Conservation (phyloP, 2,329 filamentous ascomycete species). For the Cyphellophora europaea region DNA sequence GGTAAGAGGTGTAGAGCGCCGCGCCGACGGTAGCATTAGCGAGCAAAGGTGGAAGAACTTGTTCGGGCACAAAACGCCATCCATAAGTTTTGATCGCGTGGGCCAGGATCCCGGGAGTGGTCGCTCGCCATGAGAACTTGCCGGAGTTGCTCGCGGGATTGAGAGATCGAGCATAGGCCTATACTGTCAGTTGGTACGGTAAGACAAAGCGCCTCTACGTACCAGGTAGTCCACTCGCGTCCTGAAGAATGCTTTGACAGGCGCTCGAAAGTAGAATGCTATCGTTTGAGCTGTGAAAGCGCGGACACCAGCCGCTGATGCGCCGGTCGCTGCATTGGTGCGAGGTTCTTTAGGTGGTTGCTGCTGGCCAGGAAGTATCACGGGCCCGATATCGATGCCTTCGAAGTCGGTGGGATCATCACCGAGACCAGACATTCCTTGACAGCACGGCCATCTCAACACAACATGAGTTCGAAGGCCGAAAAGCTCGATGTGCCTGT, state of each 20-base stretch:
- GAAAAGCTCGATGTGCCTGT: too few relatives aligned
- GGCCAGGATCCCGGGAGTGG: slow-evolving; percentile 51
- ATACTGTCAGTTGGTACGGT: slow-evolving; percentile 7
- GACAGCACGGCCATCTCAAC: not conserved
- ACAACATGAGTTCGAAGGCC: too few relatives aligned
- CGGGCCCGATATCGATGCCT: slow-evolving; percentile 10
- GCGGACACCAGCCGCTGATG: slow-evolving; percentile 76
- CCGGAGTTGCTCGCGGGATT: slow-evolving; percentile 44
- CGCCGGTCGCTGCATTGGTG: slow-evolving; percentile 57
- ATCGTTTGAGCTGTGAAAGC: slow-evolving; percentile 75
- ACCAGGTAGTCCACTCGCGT: slow-evolving; percentile 72
- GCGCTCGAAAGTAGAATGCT: slow-evolving; percentile 84
- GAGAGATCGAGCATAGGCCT: slow-evolving; percentile 56
- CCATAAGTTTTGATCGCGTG: slow-evolving; percentile 53
- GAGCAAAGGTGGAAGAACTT: slow-evolving; percentile 53
- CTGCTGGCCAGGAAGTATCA: slow-evolving; percentile 14
- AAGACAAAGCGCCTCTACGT: slow-evolving; percentile 1
- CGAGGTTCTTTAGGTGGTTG: slow-evolving; percentile 35
- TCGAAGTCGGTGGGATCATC: slow-evolving; percentile 18
- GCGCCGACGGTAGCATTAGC: slow-evolving; percentile 55
- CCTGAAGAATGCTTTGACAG: slow-evolving; percentile 86
- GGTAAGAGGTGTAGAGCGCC: slow-evolving; percentile 54
- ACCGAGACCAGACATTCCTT: slow-evolving; percentile 7
- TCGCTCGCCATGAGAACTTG: slow-evolving; percentile 48
- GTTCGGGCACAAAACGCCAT: slow-evolving; percentile 56